Evolutionary conservation across 345 rosid species (phyloP).

Genomic region (Sisymbrium altissimum): DNA sequence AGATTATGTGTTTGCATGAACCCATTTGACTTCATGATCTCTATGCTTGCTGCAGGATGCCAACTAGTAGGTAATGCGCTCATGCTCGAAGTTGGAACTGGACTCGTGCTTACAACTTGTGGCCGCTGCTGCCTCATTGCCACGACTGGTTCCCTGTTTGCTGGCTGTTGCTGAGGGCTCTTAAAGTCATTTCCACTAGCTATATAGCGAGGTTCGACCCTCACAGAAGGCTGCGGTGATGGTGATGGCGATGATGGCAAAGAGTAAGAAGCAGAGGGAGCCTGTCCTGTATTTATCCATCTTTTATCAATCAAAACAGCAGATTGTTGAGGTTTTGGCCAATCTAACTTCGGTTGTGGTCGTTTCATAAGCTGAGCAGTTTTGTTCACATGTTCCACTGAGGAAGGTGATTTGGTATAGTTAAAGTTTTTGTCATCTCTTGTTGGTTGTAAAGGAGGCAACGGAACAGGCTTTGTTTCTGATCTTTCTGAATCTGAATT

Average conservation of each 20-base stretch:
- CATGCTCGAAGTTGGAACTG: constrained; percentile 43
- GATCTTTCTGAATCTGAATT: constrained; percentile 35
- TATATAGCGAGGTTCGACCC: constrained; percentile 48
- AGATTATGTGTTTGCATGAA: constrained; percentile 39
- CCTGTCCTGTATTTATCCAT: constrained; percentile 49
- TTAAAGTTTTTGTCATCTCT: constrained; percentile 67
- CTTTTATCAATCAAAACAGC: constrained; percentile 48
- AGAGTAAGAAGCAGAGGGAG: constrained; percentile 48
- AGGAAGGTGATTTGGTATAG: constrained; percentile 45
- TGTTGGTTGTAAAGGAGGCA: constrained; percentile 43
- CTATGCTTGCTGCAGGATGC: constrained; percentile 49
- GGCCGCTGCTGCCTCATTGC: constrained; percentile 74
- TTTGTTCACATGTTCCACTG: constrained; percentile 37
- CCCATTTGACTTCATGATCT: constrained; percentile 55
- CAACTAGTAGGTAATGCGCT: constrained; percentile 50
- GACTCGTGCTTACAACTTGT: constrained; percentile 54
- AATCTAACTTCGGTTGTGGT: constrained; percentile 54
- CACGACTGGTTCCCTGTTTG: constrained; percentile 55
- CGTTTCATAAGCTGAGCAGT: constrained; percentile 52
- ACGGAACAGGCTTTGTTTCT: constrained; percentile 35
- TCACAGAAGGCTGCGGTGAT: constrained; percentile 44
- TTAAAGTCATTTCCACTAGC: constrained; percentile 53
- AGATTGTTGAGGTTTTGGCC: constrained; percentile 61
- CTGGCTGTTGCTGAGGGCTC: constrained; percentile 46
- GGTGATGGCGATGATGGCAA: constrained; percentile 55